These are phyloP conservation scores for Starmerella khaoyaiensis DNA, from an alignment of 805 yeast species.

Conservation along the genomic window DNA sequence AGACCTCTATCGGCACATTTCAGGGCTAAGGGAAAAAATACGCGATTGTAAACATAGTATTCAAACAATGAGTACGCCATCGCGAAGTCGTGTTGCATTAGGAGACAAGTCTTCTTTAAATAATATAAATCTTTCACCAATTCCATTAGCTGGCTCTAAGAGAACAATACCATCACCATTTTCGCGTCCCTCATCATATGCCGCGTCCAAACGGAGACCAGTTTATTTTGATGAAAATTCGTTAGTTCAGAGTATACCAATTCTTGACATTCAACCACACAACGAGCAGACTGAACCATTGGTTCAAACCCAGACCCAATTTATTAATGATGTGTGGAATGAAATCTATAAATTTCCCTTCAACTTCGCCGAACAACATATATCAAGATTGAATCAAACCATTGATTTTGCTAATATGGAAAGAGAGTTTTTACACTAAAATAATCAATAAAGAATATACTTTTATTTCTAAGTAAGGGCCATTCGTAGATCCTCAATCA, in stretches of 20 bases:
- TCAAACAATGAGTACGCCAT: constrained; percentile 1
- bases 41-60: neutral
- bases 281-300: constrained; percentile 1
- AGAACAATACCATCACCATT: constrained; percentile 12
- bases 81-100: constrained; percentile 4
- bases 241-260: too few species aligned
- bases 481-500: constrained; percentile 43
- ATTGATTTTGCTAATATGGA: constrained; percentile 18
- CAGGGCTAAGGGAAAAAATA: neutral
- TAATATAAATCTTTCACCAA: constrained; percentile 2
- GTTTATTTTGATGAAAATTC: neutral
- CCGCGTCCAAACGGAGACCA: neutral
- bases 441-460: too few species aligned
- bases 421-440: neutral
- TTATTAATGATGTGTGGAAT: constrained; percentile 6
- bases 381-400: constrained; percentile 1
- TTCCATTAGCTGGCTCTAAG: constrained; percentile 1
- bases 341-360: neutral
- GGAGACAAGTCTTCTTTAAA: constrained; percentile 12
- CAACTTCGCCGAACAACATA: constrained; percentile 1
- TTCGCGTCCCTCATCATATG: constrained; percentile 2
- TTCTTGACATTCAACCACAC: neutral
- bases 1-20: neutral
- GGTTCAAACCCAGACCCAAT: constrained; percentile 4
- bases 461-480: too few species aligned